Evolutionary conservation across 495 filamentous ascomycete species (phyloP), one percentile per base, ranked within the genome.

Genomic region (Letharia lupina): DNA sequence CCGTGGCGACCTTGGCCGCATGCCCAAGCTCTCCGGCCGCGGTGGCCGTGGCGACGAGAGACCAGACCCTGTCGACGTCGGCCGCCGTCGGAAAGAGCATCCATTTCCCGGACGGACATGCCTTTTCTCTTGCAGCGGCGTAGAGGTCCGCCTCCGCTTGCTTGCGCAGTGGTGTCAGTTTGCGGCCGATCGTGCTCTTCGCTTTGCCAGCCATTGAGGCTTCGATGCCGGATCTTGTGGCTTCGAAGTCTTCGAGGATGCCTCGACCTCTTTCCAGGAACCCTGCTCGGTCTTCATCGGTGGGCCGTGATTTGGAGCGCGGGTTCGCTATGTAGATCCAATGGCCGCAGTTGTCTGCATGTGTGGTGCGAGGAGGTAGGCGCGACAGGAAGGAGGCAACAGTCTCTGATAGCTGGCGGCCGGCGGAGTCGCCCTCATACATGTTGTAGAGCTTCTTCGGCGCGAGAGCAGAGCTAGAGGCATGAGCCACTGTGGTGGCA

Each of bases 41-140:
- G 31, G 88, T 87, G 0, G 83, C 89, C 20, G 75, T 78, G 7
- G 84, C 88, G 4, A 96, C 75, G 23, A 75, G 75, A 4, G 69
- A 75, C 91, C 91, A 96, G 16, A 79, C 67, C 6, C 76, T 72
- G 71, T 91, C 83, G 15, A 91, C 82, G n/a, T 81, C 70, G 4
- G 78, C 74, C 9, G 73, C 65, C 5, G 75, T 69, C 3, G 84
- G 83, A 70, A 91, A 92, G n/a, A 96, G 69, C 89, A 96, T 90
- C 91, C 91, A 95, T 74, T 91, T 92, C 50, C 89, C 89, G n/a
- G 75, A 74, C n/a, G 78, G 80, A 23, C 83, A 80, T n/a, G 77
- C 77, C 9, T 75, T 80, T 58, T 81, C 75, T 12, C 76, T 74
- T 11, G 89, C 90, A 11, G 86, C 70, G 4, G 79, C 74, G 8